phyloP scores from a whole-genome alignment of 805 yeast genomes.

The Metschnikowia orientalis region DNA sequence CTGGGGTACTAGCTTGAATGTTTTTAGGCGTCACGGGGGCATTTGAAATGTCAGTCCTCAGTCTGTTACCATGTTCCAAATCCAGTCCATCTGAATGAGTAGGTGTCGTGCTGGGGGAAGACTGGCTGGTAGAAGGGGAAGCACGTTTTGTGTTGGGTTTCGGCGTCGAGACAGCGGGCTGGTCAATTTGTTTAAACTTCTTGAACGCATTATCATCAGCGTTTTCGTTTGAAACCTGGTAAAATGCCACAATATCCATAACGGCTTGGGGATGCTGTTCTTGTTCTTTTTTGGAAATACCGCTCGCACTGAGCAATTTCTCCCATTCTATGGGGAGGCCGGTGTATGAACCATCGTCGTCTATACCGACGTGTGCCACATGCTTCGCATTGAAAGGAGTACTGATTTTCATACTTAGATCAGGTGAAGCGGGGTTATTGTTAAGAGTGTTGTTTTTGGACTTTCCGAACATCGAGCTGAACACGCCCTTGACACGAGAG shows the following conservation, averaged over 20 bases:
- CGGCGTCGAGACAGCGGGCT: conserved; percentile 3
- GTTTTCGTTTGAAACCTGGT: conserved; percentile 53
- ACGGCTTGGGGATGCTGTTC: conserved; percentile 92
- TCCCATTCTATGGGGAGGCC: conserved; percentile 96
- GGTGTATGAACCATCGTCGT: conserved; percentile 80
- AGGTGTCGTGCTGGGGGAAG: conserved; percentile 31
- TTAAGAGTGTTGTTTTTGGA: conserved; percentile 11
- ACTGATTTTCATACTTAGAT: conserved; percentile 58
- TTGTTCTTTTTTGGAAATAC: conserved; percentile 84
- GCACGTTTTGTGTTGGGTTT: conserved; percentile 11
- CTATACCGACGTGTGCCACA: conserved; percentile 90
- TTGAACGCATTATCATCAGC: conserved; percentile 42
- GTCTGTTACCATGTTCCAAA: neutral
- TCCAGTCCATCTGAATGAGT: conserved; percentile 12
- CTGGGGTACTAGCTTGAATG: neutral
- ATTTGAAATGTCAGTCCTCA: neutral
- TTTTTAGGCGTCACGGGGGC: conserved; percentile 1
- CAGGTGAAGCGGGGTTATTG: conserved; percentile 12
- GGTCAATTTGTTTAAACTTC: conserved; percentile 34
- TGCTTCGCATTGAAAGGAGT: conserved; percentile 89
- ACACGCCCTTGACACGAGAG: conserved; percentile 54
- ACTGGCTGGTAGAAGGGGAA: conserved; percentile 21
- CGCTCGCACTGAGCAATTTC: conserved; percentile 71
- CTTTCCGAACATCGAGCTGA: conserved; percentile 49
- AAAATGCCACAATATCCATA: conserved; percentile 83